A percentile compares a stretch with the other conserved stretches of the same genome.
Conservation (phyloP, 805 yeast species). For the Candida parachauliodes region DNA sequence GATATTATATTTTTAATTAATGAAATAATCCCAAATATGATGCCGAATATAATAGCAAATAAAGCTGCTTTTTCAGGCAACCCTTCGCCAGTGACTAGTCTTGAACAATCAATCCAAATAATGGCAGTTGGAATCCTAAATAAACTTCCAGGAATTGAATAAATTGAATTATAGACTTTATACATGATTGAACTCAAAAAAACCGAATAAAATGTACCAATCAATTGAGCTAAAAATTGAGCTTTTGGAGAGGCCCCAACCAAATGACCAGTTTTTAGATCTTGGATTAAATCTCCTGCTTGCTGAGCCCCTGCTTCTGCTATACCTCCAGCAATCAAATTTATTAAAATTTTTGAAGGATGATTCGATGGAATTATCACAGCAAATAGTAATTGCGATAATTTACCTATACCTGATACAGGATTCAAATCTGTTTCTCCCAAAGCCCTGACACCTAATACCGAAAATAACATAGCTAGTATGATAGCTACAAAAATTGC, state of each 20-base stretch:
- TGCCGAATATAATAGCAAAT: constrained; percentile 59
- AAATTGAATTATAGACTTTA: constrained; percentile 73
- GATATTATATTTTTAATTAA: constrained; percentile 56
- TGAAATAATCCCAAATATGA: constrained; percentile 66
- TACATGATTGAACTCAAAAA: constrained; percentile 79
- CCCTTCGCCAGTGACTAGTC: constrained; percentile 88
- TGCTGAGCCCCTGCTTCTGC: constrained; percentile 99
- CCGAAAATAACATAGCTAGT: constrained; percentile 73
- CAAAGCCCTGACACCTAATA: constrained; percentile 86
- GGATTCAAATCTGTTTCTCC: constrained; percentile 98
- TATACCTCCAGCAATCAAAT: constrained; percentile 91
- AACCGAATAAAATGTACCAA: constrained; percentile 85
- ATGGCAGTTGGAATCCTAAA: constrained; percentile 93
- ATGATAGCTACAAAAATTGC: constrained; percentile 66
- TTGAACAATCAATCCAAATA: constrained; percentile 94
- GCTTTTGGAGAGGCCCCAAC: constrained; percentile 90
- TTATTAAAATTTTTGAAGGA: constrained; percentile 80
- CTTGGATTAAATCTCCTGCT: constrained; percentile 98
- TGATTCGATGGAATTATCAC: constrained; percentile 67
- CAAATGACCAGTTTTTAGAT: constrained; percentile 88
- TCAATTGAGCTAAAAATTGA: constrained; percentile 84
- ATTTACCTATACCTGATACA: constrained; percentile 92
- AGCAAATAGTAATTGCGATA: constrained; percentile 87
- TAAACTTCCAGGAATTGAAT: constrained; percentile 76
- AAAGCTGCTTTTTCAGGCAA: constrained; percentile 74